A percentile compares a stretch with the other conserved stretches of the same genome.
Evolutionary conservation across 2,329 filamentous ascomycete genomes (phyloP).

Genomic region (Scedosporium aurantiacum): DNA sequence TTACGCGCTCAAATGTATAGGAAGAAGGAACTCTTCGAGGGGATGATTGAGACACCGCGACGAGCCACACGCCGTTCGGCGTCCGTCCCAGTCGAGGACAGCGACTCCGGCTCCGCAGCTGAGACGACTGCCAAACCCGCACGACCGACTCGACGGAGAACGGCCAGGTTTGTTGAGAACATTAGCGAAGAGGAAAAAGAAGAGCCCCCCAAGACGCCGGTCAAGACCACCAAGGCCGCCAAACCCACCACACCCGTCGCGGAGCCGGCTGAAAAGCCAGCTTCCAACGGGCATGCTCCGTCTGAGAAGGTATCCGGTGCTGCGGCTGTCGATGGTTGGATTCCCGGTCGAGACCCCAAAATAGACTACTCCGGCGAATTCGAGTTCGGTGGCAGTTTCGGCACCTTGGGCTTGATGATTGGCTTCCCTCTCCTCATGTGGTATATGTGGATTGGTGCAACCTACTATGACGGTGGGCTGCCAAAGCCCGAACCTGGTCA

Average conservation of each 20-base stretch:
- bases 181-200: constrained; percentile 25
- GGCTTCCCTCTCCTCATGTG: constrained; percentile 93
- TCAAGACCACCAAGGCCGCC: no score
- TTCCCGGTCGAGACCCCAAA: constrained; percentile 47
- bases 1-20: constrained; percentile 20
- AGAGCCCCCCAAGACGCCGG: background rate
- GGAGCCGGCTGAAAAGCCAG: constrained; percentile 13
- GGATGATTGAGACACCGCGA: constrained; percentile 47
- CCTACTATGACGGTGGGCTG: constrained; percentile 78
- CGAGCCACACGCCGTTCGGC: constrained; percentile 40
- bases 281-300: constrained; percentile 11
- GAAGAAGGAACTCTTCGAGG: constrained; percentile 51
- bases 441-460: constrained; percentile 98
- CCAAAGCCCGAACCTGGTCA: constrained; percentile 57
- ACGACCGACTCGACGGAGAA: constrained; percentile 32
- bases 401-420: constrained; percentile 76
- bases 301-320: constrained; percentile 2
- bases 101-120: constrained; percentile 33
- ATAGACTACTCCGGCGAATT: constrained; percentile 52
- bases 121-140: constrained; percentile 26
- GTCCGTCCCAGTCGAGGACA: constrained; percentile 35
- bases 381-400: constrained; percentile 84
- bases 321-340: constrained; percentile 42
- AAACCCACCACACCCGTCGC: constrained; percentile 10
- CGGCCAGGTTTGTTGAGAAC: constrained; percentile 39